Conservation (phyloP, 192 early-diverging fungal genomes). For the Backusella parvicylindrica region DNA sequence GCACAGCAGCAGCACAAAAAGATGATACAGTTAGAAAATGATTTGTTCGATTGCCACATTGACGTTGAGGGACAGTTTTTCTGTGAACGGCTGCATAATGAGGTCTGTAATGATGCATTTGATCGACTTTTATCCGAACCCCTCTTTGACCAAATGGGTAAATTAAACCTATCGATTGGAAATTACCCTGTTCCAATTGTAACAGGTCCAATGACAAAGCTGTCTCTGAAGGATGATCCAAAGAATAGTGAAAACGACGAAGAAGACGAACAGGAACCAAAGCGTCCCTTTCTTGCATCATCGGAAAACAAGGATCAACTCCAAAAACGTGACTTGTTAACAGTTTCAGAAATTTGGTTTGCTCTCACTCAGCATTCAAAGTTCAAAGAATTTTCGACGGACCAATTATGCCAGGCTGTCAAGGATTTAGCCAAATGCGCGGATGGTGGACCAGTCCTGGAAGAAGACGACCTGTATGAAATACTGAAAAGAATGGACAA, state of each 20-base stretch:
- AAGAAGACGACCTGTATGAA: constrained; percentile 14
- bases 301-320: not conserved
- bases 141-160: constrained; percentile 5
- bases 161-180: not conserved
- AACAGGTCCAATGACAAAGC: not conserved
- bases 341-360: constrained; percentile 19
- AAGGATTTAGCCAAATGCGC: constrained; percentile 17
- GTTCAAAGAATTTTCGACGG: not conserved
- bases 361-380: constrained; percentile 2
- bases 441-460: constrained; percentile 11
- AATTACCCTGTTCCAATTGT: not conserved
- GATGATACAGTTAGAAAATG: not conserved
- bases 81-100: not conserved
- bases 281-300: not conserved
- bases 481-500: constrained; percentile 16
- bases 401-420: constrained; percentile 11
- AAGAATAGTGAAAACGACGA: not conserved
- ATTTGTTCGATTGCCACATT: constrained; percentile 10
- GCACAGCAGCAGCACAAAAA: not conserved
- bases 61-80: not conserved
- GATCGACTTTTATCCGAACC: constrained; percentile 1
- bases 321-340: not conserved
- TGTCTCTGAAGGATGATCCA: not conserved
- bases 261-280: not conserved
- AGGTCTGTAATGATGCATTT: not conserved